Evolutionary conservation across 768 basidiomycete species (phyloP), one percentile per base, ranked within the genome.

Genomic region (Trametopsis cervina): DNA sequence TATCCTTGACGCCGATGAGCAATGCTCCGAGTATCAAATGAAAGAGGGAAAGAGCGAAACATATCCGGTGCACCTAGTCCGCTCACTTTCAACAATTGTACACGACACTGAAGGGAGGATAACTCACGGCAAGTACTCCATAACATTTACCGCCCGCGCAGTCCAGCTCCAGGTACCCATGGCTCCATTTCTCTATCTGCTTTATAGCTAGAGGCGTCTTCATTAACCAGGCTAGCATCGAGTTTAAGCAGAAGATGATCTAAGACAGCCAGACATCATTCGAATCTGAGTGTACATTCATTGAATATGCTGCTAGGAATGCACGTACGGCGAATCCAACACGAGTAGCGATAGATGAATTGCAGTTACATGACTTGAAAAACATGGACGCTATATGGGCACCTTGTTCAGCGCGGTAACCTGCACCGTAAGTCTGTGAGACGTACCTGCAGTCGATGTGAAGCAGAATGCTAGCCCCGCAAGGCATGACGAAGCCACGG

Each of bases 301-400:
- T n/a, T n/a, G n/a, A n/a, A n/a, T n/a, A n/a, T 18, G 17, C 21
- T 40, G 38, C 39, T 15, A 26, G 22, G 7, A 1, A 37, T 5
- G 1, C 13, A 64, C 85, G 50, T 63, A 90, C 92, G 13, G 91
- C 92, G 66, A 93, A 96, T 26, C 94, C 94, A 49, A 97, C 85
- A 60, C 94, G 85, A 38, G 94, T 97, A 0, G 96, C 96, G 57
- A 99, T 97, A 0, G 92, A 95, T 7, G 92, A 95, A 63, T 98
- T 97, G 70, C 96, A 99, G 63, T 98, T 98, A 68, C 95, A 99
- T 25, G 89, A 92, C 73, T 96, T 97, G 77, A 84, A 93, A 71
- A 96, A 90, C 80, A 95, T 92, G 27, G 89, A 92, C 3, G 94
- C 93, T 83, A 67, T 58, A 62, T 58, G 56, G 54, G 44, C 25